Percentiles rank a stretch among this genome's conserved stretches.
These are phyloP conservation scores for Kodamaea sp. DNA, from an alignment of 1,139 yeast species.

Conservation along the genomic window DNA sequence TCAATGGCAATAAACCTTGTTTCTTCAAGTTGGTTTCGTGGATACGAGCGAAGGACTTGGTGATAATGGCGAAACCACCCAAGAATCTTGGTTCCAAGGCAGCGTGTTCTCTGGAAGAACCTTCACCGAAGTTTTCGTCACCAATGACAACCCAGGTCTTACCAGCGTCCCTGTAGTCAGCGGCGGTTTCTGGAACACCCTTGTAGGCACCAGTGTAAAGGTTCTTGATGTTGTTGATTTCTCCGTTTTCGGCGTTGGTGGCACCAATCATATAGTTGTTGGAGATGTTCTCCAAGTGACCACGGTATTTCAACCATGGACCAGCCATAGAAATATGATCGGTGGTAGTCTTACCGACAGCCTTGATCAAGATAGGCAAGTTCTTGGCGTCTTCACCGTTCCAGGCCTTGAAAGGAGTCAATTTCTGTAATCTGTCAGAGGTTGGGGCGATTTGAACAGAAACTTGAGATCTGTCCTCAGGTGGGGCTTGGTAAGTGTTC, in stretches of 20 bases:
- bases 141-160: slow-evolving; percentile 97
- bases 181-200: slow-evolving; percentile 97
- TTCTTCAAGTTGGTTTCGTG: slow-evolving; percentile 46
- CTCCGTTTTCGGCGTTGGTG: slow-evolving; percentile 92
- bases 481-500: slow-evolving; percentile 98
- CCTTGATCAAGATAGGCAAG: slow-evolving; percentile 94
- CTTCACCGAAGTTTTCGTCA: slow-evolving; percentile 99
- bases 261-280: slow-evolving; percentile 99
- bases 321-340: slow-evolving; percentile 99
- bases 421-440: slow-evolving; percentile 61
- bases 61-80: slow-evolving; percentile 96
- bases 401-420: slow-evolving; percentile 66
- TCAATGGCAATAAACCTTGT: slow-evolving; percentile 77
- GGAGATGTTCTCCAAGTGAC: slow-evolving; percentile 98
- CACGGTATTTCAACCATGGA: slow-evolving; percentile 99
- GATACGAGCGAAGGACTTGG: slow-evolving; percentile 98
- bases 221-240: slow-evolving; percentile 91
- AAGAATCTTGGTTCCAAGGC: slow-evolving; percentile 99
- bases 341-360: slow-evolving; percentile 97
- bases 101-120: slow-evolving; percentile 99
- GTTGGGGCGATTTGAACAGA: slow-evolving; percentile 78
- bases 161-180: slow-evolving; percentile 91
- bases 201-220: slow-evolving; percentile 87
- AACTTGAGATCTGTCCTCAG: slow-evolving; percentile 78
- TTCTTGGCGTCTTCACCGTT: slow-evolving; percentile 90